Conservation (phyloP, 1,284 basidiomycete genomes). For the Apiotrichum domesticum region DNA sequence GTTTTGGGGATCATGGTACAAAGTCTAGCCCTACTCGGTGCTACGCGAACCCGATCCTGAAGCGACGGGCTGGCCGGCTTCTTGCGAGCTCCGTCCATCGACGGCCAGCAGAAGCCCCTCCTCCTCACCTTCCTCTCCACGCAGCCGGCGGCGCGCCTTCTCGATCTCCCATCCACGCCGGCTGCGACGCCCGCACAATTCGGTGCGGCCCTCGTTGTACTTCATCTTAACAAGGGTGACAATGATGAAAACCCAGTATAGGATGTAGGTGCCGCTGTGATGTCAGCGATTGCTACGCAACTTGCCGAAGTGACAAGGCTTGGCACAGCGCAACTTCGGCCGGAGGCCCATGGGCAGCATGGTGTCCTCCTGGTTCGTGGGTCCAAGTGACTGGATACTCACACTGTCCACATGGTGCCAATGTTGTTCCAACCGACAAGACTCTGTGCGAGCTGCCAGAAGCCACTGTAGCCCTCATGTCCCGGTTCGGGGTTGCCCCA, state of each 20-base stretch:
- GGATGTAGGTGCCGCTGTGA: conserved; percentile 53
- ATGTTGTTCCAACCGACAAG: conserved; percentile 42
- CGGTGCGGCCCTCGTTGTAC: conserved; percentile 49
- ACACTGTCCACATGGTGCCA: conserved; percentile 57
- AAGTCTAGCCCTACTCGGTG: too few species aligned
- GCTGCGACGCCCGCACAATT: conserved; percentile 28
- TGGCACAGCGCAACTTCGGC: not conserved
- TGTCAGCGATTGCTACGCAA: conserved; percentile 1
- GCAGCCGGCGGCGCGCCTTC: conserved; percentile 9
- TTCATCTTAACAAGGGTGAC: conserved; percentile 59
- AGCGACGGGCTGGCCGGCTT: not conserved
- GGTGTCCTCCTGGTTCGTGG: too few species aligned
- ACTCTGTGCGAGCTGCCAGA: conserved; percentile 22
- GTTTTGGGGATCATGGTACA: too few species aligned
- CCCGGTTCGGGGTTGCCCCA: conserved; percentile 65
- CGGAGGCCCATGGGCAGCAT: not conserved
- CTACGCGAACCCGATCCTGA: not conserved
- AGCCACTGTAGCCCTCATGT: conserved; percentile 48
- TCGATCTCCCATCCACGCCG: conserved; percentile 22
- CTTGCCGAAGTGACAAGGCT: not conserved
- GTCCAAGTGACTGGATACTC: conserved; percentile 31
- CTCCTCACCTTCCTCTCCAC: conserved; percentile 22
- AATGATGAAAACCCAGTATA: conserved; percentile 68
- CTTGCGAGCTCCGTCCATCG: not conserved
- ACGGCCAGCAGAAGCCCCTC: conserved; percentile 12